These are phyloP conservation scores for Fragilariopsis cylindrus DNA, from an alignment of 108 stramenopile species.

Conservation along the genomic window DNA sequence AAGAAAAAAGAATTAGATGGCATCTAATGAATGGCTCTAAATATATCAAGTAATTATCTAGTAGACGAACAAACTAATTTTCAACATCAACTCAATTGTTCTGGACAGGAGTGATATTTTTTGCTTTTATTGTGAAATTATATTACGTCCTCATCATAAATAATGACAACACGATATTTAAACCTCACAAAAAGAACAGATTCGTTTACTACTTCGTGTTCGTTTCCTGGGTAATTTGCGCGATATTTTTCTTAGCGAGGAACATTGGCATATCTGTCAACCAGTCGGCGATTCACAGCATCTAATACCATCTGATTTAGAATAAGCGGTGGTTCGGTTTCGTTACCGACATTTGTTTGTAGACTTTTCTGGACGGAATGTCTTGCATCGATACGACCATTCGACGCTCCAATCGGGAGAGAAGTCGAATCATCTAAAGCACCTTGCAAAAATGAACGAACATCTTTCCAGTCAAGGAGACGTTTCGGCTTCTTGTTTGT, in stretches of 20 bases:
- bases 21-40: no score
- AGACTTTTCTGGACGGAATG: not conserved
- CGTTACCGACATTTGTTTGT: not conserved
- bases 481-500: slow-evolving; percentile 1
- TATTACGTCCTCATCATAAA: no score
- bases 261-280: slow-evolving; percentile 36
- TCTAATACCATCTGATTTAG: slow-evolving; percentile 33
- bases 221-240: not conserved
- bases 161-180: no score
- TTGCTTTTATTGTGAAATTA: no score
- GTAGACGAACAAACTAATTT: no score
- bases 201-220: not conserved
- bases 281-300: slow-evolving; percentile 20
- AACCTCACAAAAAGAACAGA: no score
- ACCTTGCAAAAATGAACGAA: slow-evolving; percentile 19
- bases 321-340: slow-evolving; percentile 6
- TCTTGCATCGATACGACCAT: not conserved
- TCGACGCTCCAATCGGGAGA: not conserved
- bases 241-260: slow-evolving; percentile 10
- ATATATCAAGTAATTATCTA: no score
- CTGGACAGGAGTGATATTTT: no score
- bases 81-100: no score
- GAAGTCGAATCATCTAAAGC: not conserved
- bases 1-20: no score
- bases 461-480: slow-evolving; percentile 33